Conservation (phyloP, 2,329 filamentous ascomycete species). For the Lithohypha guttulata region DNA sequence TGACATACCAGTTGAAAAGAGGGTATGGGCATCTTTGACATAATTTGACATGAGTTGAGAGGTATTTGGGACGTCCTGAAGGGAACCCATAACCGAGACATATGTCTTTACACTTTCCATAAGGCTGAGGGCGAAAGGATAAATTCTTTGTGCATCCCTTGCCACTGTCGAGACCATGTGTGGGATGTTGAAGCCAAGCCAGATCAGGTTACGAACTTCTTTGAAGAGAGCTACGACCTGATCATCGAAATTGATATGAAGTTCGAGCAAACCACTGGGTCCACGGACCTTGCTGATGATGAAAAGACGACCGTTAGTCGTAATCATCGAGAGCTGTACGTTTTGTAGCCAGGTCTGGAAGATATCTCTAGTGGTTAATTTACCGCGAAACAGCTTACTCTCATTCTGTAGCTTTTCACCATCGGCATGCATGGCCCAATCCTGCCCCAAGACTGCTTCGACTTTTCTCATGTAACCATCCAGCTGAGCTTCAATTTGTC, state of each 20-base stretch:
- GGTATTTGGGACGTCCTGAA: constrained; percentile 76
- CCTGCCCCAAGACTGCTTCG: constrained; percentile 89
- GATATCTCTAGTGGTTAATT: constrained; percentile 84
- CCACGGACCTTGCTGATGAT: constrained; percentile 78
- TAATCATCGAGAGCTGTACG: constrained; percentile 76
- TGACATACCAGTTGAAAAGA: constrained; percentile 78
- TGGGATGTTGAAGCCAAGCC: constrained; percentile 89
- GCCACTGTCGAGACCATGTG: constrained; percentile 92
- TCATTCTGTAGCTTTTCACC: constrained; percentile 89
- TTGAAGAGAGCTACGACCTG: constrained; percentile 98
- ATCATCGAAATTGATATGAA: constrained; percentile 90
- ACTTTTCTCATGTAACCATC: constrained; percentile 98
- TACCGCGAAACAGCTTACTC: constrained; percentile 88
- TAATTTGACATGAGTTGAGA: constrained; percentile 82
- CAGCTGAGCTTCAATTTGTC: constrained; percentile 91
- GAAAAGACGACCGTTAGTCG: constrained; percentile 86
- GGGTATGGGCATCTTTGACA: constrained; percentile 73
- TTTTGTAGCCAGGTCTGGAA: constrained; percentile 94
- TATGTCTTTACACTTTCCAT: constrained; percentile 98
- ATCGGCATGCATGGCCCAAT: constrained; percentile 90
- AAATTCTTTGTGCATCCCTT: constrained; percentile 97
- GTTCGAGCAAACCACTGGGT: constrained; percentile 77
- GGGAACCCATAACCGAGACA: constrained; percentile 74
- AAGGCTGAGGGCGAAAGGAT: constrained; percentile 91
- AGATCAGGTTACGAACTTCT: constrained; percentile 88